Evolutionary conservation across 768 basidiomycete species (phyloP), one percentile per base, ranked within the genome.

Genomic region (Tricholomella constricta): DNA sequence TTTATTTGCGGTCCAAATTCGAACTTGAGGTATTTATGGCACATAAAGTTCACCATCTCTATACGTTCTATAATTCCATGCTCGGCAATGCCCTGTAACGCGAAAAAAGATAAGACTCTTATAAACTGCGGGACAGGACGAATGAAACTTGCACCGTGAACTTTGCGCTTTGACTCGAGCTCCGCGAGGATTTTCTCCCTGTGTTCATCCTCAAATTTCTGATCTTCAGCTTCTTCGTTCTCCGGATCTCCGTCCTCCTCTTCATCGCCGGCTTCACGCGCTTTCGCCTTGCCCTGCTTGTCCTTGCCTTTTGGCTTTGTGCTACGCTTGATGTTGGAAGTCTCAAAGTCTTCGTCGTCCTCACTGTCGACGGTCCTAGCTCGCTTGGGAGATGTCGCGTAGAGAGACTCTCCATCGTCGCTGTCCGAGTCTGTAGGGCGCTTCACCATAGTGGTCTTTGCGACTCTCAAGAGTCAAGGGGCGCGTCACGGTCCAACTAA

Each of bases 41-140:
- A 97, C 94, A 98, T 96, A 72, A 98, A 98, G 65, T 98, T 88
- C 63, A 85, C 79, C 82, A 93, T 84, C 64, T 94, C 88, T 37
- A 97, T 81, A 29, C 79, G 78, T 61, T 92, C 88, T 55, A 98
- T 90, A 59, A 98, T 86, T 4, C 95, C 96, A 61, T 87, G 82
- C 45, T 95, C 88, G 5, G 94, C 91, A 41, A 91, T 77, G 12
- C 78, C 81, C 94, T 96, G 3, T 11, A n/a, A n/a, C n/a, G 25
- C 26, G 26, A 27, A 45, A 23, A 47, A 53, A 19, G n/a, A 46
- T 9, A 43, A 20, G 5, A 45, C 43, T 25, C 48, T n/a, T 49
- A 34, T 51, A 26, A 44, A 38, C 44, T 40, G 44, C 25, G 8
- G 38, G 20, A 36, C 52, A 26, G 22, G 38, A 57, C 42, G 22